Base-by-base conservation (phyloP, 169 alveolate genomes). In the Eimeria necatrix region DNA sequence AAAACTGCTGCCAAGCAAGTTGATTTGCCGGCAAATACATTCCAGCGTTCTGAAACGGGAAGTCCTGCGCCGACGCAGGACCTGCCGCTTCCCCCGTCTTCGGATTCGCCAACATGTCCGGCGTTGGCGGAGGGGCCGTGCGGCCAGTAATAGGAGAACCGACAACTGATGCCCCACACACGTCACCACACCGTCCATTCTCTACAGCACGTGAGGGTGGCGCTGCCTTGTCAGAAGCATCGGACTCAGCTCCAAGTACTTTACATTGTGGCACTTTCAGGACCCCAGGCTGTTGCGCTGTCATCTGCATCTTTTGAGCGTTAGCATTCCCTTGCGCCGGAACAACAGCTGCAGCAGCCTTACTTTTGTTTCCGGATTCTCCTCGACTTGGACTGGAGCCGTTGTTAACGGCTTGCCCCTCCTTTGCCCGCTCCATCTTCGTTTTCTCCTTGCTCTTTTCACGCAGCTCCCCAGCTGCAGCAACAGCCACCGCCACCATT, bases 1-100 rank as follows among this genome's bases (percentile, higher is more conserved):
- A 78, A 61, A 78, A 78, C 14, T 46, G 64, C n/a, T 48, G n/a
- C 87, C 87, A 78, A 14, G 68, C 87, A 6, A 5, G 59, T 48
- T 78, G 87, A 32, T 78, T 68, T 18, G 48, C 80, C 16, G 80
- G 80, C 22, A 68, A 24, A 68, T 24, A 18, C 14, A 24, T 10
- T 56, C 68, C 68, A 10, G 12, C 22, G 80, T 9, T 32, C 49
- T 24, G 80, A 4, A 68, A 32, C 8, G 80, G 16, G 22, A 24
- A 32, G 46, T 68, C 18, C 49, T 20, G 80, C 46, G 18, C 22
- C 46, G 41, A 68, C 22, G 80, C 16, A 32, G 80, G 16, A 68
- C 10, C 14, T 18, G 80, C 74, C 7, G 74, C 74, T 61, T n/a
- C 74, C 22, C 48, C 64, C 16, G 26, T 20, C 26, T 20, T 46